Conservation (phyloP, 1,139 yeast genomes). For the Geotrichum bryndzae region DNA sequence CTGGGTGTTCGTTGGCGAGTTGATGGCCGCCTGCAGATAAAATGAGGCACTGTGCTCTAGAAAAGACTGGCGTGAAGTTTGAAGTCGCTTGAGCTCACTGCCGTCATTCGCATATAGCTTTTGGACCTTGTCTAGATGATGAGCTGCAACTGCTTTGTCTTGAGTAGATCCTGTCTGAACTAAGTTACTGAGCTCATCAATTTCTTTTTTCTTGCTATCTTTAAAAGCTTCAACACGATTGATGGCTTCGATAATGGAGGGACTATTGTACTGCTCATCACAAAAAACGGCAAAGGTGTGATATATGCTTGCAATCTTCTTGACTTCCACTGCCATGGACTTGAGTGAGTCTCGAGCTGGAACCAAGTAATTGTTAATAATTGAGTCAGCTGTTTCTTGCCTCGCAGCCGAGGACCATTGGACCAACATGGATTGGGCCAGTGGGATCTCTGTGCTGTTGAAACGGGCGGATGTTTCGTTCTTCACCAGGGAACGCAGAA, state of each 20-base stretch:
- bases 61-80: constrained; percentile 41
- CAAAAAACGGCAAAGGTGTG: constrained; percentile 71
- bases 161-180: constrained; percentile 11
- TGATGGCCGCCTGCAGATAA: constrained; percentile 50
- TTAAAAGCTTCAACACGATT: constrained; percentile 43
- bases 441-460: constrained; percentile 9
- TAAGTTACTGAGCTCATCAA: constrained; percentile 43
- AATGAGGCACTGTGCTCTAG: constrained; percentile 53
- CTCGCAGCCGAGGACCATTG: constrained; percentile 18
- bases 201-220: constrained; percentile 34
- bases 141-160: constrained; percentile 23
- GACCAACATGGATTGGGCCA: constrained; percentile 9
- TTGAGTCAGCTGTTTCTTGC: constrained; percentile 10
- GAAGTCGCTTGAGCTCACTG: constrained; percentile 41
- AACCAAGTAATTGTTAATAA: constrained; percentile 13
- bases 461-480: neutral
- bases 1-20: constrained; percentile 45
- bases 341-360: constrained; percentile 19
- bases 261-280: constrained; percentile 53
- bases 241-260: constrained; percentile 43
- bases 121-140: constrained; percentile 37
- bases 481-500: constrained; percentile 4
- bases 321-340: constrained; percentile 22
- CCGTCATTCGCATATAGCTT: constrained; percentile 47
- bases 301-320: constrained; percentile 42